Base-by-base conservation (phyloP, 2,329 filamentous ascomycete genomes). In the Cladophialophora carrionii region DNA sequence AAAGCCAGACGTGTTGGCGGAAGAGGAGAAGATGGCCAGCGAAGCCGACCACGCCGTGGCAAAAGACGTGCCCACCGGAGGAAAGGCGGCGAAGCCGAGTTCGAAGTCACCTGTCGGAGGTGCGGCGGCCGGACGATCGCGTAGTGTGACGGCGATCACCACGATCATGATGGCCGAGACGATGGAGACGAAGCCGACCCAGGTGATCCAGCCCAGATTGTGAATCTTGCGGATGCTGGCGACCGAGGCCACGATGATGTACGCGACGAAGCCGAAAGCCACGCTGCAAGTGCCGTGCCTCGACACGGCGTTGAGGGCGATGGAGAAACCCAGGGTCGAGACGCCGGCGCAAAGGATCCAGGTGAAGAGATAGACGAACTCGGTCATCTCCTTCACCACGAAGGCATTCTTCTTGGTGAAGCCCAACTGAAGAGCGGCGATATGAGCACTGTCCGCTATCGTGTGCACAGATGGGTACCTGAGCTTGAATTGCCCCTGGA, bases 381-480 rank as follows among this genome's bases (percentile, higher is more conserved):
- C 80, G 81, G 8, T 83, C 69, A 68, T 82, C 75, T 1, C 73
- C 70, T 0, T 85, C 85, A 1, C 37, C 5, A 58, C 56, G 22
- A 24, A 58, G 3, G 56, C 56, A 8, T 24, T 58, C 12, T 17
- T 41, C 34, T 41, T 41, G 34, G 34, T 41, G 34, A 41, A 17
- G 14, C 34, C 34, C 34, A 41, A 5, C 14, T 41, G 34, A 17
- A 41, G 34, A 17, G 34, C 34, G 0, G 34, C 34, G 34, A 41
- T 41, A 17, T 41, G 34, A 0, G 83, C 84, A 84, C 88, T 88
- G 64, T 88, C 84, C 24, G 82, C 79, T 48, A 84, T 82, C 12
- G 77, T 80, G 70, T 85, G 83, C 61, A 82, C 84, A 24, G 78
- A 78, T 0, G 81, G 78, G 62, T 85, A 80, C 22, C 74, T 73